Conservation (phyloP, 2,329 filamentous ascomycete genomes). For the Hypoxylon sp. region DNA sequence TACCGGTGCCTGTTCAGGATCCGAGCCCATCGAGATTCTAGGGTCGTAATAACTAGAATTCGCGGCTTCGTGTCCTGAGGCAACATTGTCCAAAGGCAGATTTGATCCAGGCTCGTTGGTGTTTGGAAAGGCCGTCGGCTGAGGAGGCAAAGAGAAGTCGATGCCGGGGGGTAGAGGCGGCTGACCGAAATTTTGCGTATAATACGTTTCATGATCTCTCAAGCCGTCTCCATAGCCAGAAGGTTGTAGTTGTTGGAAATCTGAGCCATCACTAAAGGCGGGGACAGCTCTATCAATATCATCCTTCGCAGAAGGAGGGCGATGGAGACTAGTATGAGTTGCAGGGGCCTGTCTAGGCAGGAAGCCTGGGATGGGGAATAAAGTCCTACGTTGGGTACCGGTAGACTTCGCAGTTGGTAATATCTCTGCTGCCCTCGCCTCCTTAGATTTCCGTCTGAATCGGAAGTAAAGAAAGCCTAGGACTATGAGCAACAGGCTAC, state of each 20-base stretch:
- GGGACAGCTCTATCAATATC: slow-evolving; percentile 40
- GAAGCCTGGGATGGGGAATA: slow-evolving; percentile 42
- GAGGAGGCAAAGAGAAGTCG: slow-evolving; percentile 46
- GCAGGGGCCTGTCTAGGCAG: slow-evolving; percentile 33
- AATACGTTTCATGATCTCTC: slow-evolving; percentile 41
- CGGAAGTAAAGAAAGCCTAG: slow-evolving; percentile 56
- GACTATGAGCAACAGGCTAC: slow-evolving; percentile 51
- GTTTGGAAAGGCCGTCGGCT: slow-evolving; percentile 45
- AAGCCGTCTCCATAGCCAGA: slow-evolving; percentile 44
- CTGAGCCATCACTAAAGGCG: slow-evolving; percentile 29
- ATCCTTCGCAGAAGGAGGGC: slow-evolving; percentile 43
- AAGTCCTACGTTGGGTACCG: slow-evolving; percentile 32
- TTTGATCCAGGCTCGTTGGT: slow-evolving; percentile 39
- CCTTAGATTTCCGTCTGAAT: slow-evolving; percentile 48
- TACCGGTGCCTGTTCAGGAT: slow-evolving; percentile 47
- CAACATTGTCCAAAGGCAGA: slow-evolving; percentile 43
- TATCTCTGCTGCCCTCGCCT: slow-evolving; percentile 46
- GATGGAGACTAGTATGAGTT: slow-evolving; percentile 27
- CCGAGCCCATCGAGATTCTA: slow-evolving; percentile 54
- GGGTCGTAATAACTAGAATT: slow-evolving; percentile 56
- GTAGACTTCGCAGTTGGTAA: slow-evolving; percentile 41
- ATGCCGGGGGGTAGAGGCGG: slow-evolving; percentile 45
- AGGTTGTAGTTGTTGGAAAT: slow-evolving; percentile 41
- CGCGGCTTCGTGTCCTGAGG: slow-evolving; percentile 50
- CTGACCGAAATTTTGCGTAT: slow-evolving; percentile 38